phyloP scores from a whole-genome alignment of 192 early-diverging fungal genomes.

The Entomortierella parvispora region DNA sequence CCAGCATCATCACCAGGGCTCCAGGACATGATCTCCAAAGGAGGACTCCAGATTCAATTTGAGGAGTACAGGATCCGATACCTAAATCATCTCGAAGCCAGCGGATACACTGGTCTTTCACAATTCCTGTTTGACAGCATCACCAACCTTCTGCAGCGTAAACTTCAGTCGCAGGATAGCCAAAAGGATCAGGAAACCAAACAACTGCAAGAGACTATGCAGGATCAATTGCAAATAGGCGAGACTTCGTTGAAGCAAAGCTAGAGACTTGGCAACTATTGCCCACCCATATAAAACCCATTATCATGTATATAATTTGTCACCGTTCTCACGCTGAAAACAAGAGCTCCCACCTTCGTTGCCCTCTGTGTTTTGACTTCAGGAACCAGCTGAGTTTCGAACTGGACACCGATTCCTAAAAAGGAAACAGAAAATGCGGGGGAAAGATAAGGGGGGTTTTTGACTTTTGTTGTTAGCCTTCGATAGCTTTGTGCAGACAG shows the following conservation, averaged over 20 bases:
- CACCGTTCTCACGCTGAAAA: too few relatives aligned
- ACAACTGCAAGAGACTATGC: neutral
- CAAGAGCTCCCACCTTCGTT: too few relatives aligned
- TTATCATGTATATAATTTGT: too few relatives aligned
- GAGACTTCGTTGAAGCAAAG: neutral
- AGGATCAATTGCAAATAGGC: neutral
- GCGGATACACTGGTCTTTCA: slow-evolving; percentile 49
- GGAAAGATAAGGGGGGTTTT: too few relatives aligned
- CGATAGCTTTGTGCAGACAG: too few relatives aligned
- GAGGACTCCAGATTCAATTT: slow-evolving; percentile 45
- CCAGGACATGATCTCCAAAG: slow-evolving; percentile 19
- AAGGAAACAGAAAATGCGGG: neutral
- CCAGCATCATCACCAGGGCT: slow-evolving; percentile 19
- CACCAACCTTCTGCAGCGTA: slow-evolving; percentile 27
- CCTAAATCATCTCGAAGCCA: slow-evolving; percentile 43
- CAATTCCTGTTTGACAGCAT: slow-evolving; percentile 48
- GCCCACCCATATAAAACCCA: too few relatives aligned
- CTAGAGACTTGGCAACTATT: neutral
- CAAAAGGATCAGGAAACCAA: slow-evolving; percentile 8
- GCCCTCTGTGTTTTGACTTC: too few relatives aligned
- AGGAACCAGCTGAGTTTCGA: too few relatives aligned
- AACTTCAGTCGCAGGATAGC: slow-evolving; percentile 23
- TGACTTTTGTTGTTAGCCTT: too few relatives aligned
- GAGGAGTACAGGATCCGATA: slow-evolving; percentile 54
- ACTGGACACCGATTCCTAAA: neutral